Evolutionary conservation across 1,139 yeast genomes (phyloP), one percentile per base, ranked within the genome.

Genomic region (Saccharomyces hybrid): DNA sequence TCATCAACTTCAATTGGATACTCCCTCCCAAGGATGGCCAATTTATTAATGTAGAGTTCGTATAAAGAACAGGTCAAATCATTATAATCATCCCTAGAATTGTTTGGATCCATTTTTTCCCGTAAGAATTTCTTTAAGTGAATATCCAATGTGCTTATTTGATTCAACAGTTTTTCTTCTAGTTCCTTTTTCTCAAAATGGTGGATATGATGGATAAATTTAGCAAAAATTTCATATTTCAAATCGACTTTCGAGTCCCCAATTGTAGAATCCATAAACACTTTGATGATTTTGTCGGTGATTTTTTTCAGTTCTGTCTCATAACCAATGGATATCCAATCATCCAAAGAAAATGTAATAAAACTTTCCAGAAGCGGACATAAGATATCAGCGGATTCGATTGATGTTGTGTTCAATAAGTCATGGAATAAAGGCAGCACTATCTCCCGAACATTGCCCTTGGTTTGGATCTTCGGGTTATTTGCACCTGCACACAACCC

Each of bases 401-500:
- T 49, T 4, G 70, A 64, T 32, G 67, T 48, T 19, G 60, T 61
- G 11, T 55, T 56, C 24, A 68, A 53, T 16, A 68, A 57, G 14
- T 59, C 54, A 14, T 58, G 57, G n/a, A 65, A 42, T 24, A 64
- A 56, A 4, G 69, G 67, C 6, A 68, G 27, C 21, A 64, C 55
- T 8, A 61, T 50, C 28, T 63, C 60, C 6, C 62, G 58, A 12
- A 61, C 58, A 11, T 52, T 53, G 2, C 52, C 52, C 52, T 59
- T 65, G 6, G 62, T 60, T 49, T 65, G 65, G 24, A 55, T 56
- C 47, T 60, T 64, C 27, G 58, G 53, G n/a, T 52, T 52, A 14
- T 58, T 54, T n/a, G 67, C 69, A 50, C 72, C 72, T 47, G 61
- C 57, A 53, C 70, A 65, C n/a, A 68, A 55, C 2, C 73, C 73